Evolutionary conservation across 768 basidiomycete species (phyloP), one percentile per base, ranked within the genome.

Genomic region (Coprinellus micaceus): DNA sequence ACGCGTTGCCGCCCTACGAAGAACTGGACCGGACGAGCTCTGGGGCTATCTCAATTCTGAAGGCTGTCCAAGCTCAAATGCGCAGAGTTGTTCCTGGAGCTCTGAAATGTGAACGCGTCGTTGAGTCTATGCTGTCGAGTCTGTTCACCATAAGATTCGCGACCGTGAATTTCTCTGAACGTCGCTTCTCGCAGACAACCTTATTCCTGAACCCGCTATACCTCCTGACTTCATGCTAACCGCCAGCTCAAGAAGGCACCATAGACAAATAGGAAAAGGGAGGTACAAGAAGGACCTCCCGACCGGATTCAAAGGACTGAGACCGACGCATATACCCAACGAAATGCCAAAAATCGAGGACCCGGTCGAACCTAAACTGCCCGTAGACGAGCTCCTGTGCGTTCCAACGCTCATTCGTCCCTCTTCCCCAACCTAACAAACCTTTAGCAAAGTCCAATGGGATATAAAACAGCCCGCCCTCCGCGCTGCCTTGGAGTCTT

Each of bases 181-280:
- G 30, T 43, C 5, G 37, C 2, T 11, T 43, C 15, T 25, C 28
- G 24, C 36, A 56, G 53, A 53, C 57, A 52, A 58, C 29, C 26
- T 40, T 30, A 29, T 48, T 52, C 40, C 24, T 21, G 71, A 74
- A 10, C 77, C 81, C 11, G 61, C 81, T 12, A 60, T 83, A 19
- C 79, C 83, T 43, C 69, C 71, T 33, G 71, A 71, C 15, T 77
- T 84, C 2, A 69, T 67, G 36, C 74, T 68, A n/a, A 83, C 82
- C 9, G 82, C 80, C 1, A 67, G 64, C 33, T 59, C 75, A 6
- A 77, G 80, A n/a, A 61, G 61, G 30, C 45, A 53, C 36, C 24
- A 59, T 54, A 60, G 59, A 15, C 45, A 52, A 15, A 56, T 39
- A 4, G 15, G 22, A 28, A 49, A 52, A 21, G 15, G 48, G 4